Percentiles rank a stretch among this genome's conserved stretches.
These are phyloP conservation scores for Spergularia azorica DNA, from an alignment of 179 eudicot species.

Conservation along the genomic window DNA sequence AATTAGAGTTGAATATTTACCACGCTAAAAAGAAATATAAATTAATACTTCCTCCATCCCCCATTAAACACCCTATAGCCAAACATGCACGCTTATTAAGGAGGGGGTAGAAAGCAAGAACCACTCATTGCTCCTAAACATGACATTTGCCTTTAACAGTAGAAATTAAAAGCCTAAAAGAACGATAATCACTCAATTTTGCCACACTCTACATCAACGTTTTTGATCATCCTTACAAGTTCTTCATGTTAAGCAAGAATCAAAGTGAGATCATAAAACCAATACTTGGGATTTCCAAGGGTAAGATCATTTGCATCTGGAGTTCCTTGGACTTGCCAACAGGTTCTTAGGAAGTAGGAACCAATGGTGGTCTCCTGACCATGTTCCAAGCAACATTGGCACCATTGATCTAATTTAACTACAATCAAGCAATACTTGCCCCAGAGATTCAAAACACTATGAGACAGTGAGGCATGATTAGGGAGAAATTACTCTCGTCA, in stretches of 20 bases:
- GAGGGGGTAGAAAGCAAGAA: neutral
- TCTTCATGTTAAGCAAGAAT: slow-evolving; percentile 10
- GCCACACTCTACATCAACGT: neutral
- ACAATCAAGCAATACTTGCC: neutral
- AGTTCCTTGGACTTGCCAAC: neutral
- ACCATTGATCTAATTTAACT: neutral
- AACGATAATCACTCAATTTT: neutral
- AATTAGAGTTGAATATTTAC: neutral
- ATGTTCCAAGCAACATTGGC: neutral
- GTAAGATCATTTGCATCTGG: slow-evolving; percentile 4
- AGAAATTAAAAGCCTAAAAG: neutral
- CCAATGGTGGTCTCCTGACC: neutral
- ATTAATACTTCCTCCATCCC: neutral
- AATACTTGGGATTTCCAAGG: neutral
- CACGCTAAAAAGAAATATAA: slow-evolving; percentile 3
- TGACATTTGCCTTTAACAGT: neutral
- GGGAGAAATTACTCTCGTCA: too few relatives aligned
- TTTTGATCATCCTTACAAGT: neutral
- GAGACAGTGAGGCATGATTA: neutral
- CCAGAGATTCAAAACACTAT: neutral
- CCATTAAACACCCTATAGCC: too few relatives aligned
- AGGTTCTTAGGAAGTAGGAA: neutral
- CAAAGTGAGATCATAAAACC: neutral
- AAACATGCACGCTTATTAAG: too few relatives aligned
- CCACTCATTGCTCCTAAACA: neutral